Percentiles rank a stretch among this genome's conserved stretches.
These are phyloP conservation scores for Solanum etuberosum DNA, from an alignment of 257 asterid genomes.

Conservation along the genomic window DNA sequence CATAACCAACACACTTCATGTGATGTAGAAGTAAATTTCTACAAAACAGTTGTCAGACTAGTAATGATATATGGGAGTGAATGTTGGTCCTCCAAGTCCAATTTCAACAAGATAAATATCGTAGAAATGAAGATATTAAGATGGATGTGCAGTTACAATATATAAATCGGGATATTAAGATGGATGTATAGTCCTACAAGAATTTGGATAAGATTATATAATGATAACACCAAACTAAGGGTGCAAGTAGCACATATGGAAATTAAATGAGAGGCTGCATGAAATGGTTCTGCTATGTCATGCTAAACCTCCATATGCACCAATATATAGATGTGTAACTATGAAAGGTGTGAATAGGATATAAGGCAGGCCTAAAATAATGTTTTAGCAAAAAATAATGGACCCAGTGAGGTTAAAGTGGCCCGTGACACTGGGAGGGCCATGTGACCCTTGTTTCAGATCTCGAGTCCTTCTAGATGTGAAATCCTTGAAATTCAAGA, in stretches of 20 bases:
- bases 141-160: not conserved
- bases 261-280: not conserved
- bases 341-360: not conserved
- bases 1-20: not conserved
- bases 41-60: not conserved
- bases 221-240: not conserved
- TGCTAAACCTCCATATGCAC: not conserved
- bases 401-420: not conserved
- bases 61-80: not conserved
- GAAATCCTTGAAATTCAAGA: not conserved
- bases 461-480: not conserved
- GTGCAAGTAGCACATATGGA: not conserved
- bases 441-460: not conserved
- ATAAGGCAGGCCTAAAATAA: not conserved
- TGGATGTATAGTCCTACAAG: not conserved
- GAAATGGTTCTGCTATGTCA: not conserved
- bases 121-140: not conserved
- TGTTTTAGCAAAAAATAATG: not conserved
- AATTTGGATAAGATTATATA: not conserved
- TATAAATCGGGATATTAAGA: not conserved
- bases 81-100: not conserved
- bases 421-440: not conserved
- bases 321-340: not conserved
- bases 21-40: not conserved
- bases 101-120: not conserved